phyloP scores from a whole-genome alignment of 2,329 filamentous ascomycete genomes.

The Aspergillus phoenicis region DNA sequence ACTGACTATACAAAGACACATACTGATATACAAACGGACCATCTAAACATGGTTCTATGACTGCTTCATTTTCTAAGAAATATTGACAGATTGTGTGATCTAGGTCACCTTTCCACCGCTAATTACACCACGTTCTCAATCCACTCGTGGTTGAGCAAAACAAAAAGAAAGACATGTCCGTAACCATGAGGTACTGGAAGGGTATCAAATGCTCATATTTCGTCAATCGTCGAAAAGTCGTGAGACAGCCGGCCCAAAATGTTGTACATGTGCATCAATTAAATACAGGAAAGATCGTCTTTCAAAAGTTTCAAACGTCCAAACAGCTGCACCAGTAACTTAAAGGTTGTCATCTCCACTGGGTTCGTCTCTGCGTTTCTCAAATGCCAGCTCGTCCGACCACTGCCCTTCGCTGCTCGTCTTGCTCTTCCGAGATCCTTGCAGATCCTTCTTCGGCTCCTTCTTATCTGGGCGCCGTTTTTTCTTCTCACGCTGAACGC shows the following conservation, averaged over 20 bases:
- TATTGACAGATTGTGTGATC: too few relatives aligned
- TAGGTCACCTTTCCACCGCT: too few relatives aligned
- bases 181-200: neutral
- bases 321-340: neutral
- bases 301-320: slow-evolving; percentile 2
- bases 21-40: too few relatives aligned
- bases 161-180: neutral
- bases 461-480: slow-evolving; percentile 30
- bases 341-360: neutral
- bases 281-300: neutral
- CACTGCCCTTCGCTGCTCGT: slow-evolving; percentile 23
- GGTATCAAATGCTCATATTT: slow-evolving; percentile 15
- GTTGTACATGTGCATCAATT: slow-evolving; percentile 6
- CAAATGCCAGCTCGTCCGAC: slow-evolving; percentile 5
- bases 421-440: slow-evolving; percentile 23
- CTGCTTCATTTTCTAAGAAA: too few relatives aligned
- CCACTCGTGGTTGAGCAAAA: too few relatives aligned
- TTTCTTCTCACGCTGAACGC: slow-evolving; percentile 29
- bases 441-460: slow-evolving; percentile 24
- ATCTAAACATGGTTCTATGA: too few relatives aligned
- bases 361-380: neutral
- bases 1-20: too few relatives aligned
- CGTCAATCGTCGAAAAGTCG: slow-evolving; percentile 1
- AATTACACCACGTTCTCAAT: too few relatives aligned
- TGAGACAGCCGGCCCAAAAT: slow-evolving; percentile 21